Percentiles rank a stretch among this genome's conserved stretches.
These are phyloP conservation scores for Ceratocystis cubensis DNA, from an alignment of 2,329 filamentous ascomycete genomes.

Conservation along the genomic window DNA sequence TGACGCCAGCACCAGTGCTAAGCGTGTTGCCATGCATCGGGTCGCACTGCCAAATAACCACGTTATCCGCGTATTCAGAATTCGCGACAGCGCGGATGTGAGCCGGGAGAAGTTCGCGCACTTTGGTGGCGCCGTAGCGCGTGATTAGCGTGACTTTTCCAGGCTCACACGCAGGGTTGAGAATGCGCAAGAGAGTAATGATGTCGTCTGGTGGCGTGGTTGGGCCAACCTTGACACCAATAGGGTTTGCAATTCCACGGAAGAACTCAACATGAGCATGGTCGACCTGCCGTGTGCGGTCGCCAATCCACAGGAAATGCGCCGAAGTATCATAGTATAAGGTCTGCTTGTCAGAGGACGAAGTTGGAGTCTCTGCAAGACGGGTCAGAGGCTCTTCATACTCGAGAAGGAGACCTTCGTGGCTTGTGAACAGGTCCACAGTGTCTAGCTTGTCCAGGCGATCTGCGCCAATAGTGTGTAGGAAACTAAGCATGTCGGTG, in stretches of 20 bases:
- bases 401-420: conserved; percentile 85
- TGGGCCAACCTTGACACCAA: conserved; percentile 92
- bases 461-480: conserved; percentile 84
- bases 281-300: conserved; percentile 85
- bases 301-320: conserved; percentile 97
- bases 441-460: conserved; percentile 74
- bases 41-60: conserved; percentile 89
- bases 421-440: conserved; percentile 88
- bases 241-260: conserved; percentile 87
- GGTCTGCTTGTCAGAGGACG: conserved; percentile 30
- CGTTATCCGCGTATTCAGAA: conserved; percentile 52
- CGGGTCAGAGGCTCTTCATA: conserved; percentile 86
- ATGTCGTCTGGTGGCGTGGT: conserved; percentile 68
- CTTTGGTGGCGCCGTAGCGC: conserved; percentile 72
- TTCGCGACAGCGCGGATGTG: conserved; percentile 83
- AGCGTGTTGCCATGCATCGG: conserved; percentile 87
- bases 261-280: conserved; percentile 96
- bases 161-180: conserved; percentile 70
- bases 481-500: conserved; percentile 83
- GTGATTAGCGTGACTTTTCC: conserved; percentile 96
- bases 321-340: conserved; percentile 77
- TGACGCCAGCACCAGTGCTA: conserved; percentile 63
- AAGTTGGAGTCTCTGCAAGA: conserved; percentile 50
- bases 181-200: conserved; percentile 62
- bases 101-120: conserved; percentile 59